A percentile compares a stretch with the other conserved stretches of the same genome.
These are phyloP conservation scores for Volvox carteri DNA, from an alignment of 163 green algal species.

Conservation along the genomic window DNA sequence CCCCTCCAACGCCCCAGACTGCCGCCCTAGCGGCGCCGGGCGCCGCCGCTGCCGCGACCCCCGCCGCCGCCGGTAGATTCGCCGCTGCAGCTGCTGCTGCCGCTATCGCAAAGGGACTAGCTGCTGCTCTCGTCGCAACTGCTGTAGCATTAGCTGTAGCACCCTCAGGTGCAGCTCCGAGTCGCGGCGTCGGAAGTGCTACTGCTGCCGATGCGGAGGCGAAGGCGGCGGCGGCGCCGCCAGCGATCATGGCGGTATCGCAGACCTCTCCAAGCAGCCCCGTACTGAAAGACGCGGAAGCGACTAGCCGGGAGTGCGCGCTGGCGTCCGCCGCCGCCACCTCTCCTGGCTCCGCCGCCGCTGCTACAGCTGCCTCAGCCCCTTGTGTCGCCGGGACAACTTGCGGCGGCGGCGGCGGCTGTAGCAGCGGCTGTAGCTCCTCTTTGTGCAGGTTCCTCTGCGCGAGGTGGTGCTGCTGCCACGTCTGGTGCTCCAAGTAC, in stretches of 20 bases:
- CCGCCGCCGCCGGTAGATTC: neutral
- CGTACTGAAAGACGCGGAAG: slow-evolving; percentile 11
- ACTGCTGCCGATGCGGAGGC: neutral
- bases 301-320: neutral
- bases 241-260: neutral
- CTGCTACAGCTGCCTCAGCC: neutral
- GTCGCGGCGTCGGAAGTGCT: neutral
- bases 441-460: too few species aligned
- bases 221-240: neutral
- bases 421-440: neutral
- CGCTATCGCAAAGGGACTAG: neutral
- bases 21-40: neutral
- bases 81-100: neutral
- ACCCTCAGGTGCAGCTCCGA: neutral
- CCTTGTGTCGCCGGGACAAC: too few species aligned
- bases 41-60: neutral
- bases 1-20: neutral
- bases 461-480: too few species aligned
- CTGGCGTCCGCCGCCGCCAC: neutral
- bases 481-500: neutral
- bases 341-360: neutral
- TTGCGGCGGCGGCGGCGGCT: too few species aligned
- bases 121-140: neutral
- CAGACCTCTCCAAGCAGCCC: neutral
- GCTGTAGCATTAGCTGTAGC: neutral